These are phyloP conservation scores for Crotalaria pallida DNA, from an alignment of 306 rosid genomes.

Conservation along the genomic window DNA sequence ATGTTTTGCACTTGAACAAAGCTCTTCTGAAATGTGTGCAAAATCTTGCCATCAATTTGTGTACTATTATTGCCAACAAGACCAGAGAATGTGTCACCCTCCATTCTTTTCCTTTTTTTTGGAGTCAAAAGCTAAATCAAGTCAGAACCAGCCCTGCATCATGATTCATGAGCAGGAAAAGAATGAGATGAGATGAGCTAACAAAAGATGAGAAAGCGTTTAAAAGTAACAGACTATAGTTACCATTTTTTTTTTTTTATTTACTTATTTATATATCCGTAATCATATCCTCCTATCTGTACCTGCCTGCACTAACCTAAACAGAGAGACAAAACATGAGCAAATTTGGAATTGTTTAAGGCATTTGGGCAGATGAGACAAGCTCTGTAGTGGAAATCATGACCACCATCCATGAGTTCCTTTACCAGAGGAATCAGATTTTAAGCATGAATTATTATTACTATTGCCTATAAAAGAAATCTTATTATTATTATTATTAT, in stretches of 20 bases:
- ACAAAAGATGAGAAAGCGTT: slow-evolving; percentile 17
- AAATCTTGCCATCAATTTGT: slow-evolving; percentile 61
- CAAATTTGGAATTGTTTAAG: slow-evolving; percentile 52
- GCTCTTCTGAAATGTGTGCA: slow-evolving; percentile 81
- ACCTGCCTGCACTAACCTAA: slow-evolving; percentile 57
- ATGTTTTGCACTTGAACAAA: slow-evolving; percentile 88
- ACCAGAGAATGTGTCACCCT: slow-evolving; percentile 79
- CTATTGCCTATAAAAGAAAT: not conserved
- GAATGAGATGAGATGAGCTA: slow-evolving; percentile 9
- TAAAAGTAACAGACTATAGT: not conserved
- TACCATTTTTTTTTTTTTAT: not conserved
- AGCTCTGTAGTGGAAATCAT: slow-evolving; percentile 62
- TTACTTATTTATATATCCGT: slow-evolving; percentile 19
- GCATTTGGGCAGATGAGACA: slow-evolving; percentile 68
- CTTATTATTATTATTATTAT: not conserved
- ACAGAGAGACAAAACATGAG: slow-evolving; percentile 57
- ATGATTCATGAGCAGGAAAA: slow-evolving; percentile 29
- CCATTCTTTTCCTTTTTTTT: slow-evolving; percentile 39
- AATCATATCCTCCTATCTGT: slow-evolving; percentile 50
- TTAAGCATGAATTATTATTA: slow-evolving; percentile 16
- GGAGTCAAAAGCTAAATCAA: slow-evolving; percentile 26
- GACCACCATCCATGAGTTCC: slow-evolving; percentile 63
- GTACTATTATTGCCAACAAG: slow-evolving; percentile 57
- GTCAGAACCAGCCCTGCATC: slow-evolving; percentile 54
- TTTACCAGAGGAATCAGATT: slow-evolving; percentile 49